A percentile compares a stretch with the other conserved stretches of the same genome.
These are phyloP conservation scores for Colletotrichum plurivorum DNA, from an alignment of 2,329 filamentous ascomycete species.

Conservation along the genomic window DNA sequence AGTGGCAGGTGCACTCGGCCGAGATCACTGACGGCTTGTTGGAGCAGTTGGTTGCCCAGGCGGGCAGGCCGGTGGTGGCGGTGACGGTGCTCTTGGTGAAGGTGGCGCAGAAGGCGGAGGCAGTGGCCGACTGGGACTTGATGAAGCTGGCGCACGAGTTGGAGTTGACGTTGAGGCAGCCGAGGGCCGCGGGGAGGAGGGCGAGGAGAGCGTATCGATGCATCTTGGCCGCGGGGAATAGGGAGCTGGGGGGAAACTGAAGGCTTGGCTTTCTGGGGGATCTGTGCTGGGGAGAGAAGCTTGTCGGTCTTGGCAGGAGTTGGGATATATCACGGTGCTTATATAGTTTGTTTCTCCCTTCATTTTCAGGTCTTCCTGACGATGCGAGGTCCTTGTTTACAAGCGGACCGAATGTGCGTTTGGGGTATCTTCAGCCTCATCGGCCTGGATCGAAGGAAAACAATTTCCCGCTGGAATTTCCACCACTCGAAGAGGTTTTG, in stretches of 20 bases:
- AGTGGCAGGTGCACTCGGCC: constrained; percentile 50
- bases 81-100: constrained; percentile 49
- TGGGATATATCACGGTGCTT: constrained; percentile 11
- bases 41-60: constrained; percentile 48
- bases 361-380: fast-evolving
- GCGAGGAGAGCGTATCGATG: constrained; percentile 42
- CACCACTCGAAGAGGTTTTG: constrained; percentile 5
- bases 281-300: neutral
- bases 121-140: constrained; percentile 48
- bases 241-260: neutral
- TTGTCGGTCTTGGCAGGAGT: constrained; percentile 13
- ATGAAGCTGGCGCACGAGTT: constrained; percentile 52
- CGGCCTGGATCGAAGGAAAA: constrained; percentile 10
- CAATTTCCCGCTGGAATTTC: constrained; percentile 8
- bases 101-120: constrained; percentile 51
- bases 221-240: constrained; percentile 35
- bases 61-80: constrained; percentile 46
- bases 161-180: constrained; percentile 47
- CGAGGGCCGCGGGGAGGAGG: constrained; percentile 44
- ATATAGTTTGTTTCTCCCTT: constrained; percentile 1
- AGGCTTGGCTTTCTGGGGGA: constrained; percentile 17
- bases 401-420: too few relatives aligned
- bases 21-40: constrained; percentile 47
- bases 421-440: constrained; percentile 5
- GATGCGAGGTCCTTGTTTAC: neutral